Base-by-base conservation (phyloP, 805 yeast species). In the Metschnikowia noctiluminum region DNA sequence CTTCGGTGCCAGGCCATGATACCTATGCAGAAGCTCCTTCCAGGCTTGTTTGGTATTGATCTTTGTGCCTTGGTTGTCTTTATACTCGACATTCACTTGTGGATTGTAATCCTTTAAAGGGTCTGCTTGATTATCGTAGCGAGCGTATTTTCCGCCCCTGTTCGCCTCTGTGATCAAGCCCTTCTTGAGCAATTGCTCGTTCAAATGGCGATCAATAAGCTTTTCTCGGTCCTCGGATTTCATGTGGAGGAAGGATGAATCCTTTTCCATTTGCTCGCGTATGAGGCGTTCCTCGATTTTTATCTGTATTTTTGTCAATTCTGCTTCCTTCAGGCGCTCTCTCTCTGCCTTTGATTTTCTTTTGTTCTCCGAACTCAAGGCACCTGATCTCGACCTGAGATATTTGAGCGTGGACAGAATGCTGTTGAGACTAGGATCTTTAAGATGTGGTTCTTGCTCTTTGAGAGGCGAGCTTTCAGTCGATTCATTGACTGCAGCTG, bases 21-120 rank as follows among this genome's bases (percentile, higher is more conserved):
- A 89, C 54, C 82, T 80, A 53, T 85, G 91, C 2, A 94, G 85
- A 41, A 88, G 66, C 51, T 79, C 79, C 66, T 87, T 88, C 70
- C 79, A 89, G 1, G 96, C 96, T 51, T 84, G 84, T 59, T 85
- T 87, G 3, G 83, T 73, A 30, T 74, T 68, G 28, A 89, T 64
- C 16, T 71, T 70, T 31, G 78, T 70, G 0, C 96, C 96, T 2
- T 65, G 57, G 27, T 80, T 84, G 61, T 88, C 95, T 15, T 71
- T 75, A 63, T 88, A 86, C 27, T 72, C 75, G 4, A 89, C 58
- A 26, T 68, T 65, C n/a, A 82, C 76, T 16, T 70, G 58, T 0
- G 84, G 84, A 34, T 71, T 72, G 55, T 79, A 77, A 38, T 58
- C 48, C 9, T 57, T 53, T 30, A 62, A 63, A 35, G 45, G 52